Evolutionary conservation across 805 yeast species (phyloP).

Genomic region (Lipomyces yamadae): DNA sequence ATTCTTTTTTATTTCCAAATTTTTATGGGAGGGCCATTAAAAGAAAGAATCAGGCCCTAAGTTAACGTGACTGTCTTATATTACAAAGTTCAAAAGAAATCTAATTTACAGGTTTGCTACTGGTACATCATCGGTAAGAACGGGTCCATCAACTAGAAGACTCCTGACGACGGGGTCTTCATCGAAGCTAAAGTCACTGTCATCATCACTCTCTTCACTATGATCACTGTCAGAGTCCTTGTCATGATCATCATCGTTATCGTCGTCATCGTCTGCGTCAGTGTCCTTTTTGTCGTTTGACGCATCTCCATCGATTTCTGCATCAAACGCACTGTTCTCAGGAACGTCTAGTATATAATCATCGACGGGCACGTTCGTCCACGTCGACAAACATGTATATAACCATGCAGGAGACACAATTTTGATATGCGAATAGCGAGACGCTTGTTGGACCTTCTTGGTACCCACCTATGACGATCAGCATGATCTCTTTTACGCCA

Average conservation of each 20-base stretch:
- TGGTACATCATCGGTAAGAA: neutral
- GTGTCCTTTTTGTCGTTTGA: conserved; percentile 22
- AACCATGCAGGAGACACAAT: conserved; percentile 94
- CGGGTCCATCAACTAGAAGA: neutral
- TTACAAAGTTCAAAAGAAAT: neutral
- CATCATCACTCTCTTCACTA: conserved; percentile 7
- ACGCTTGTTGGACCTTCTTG: conserved; percentile 80
- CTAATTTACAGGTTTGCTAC: neutral
- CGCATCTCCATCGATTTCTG: conserved; percentile 28
- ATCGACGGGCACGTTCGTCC: conserved; percentile 71
- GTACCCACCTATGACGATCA: conserved; percentile 66
- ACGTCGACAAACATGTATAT: conserved; percentile 77
- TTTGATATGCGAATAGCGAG: conserved; percentile 63
- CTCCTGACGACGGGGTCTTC: neutral
- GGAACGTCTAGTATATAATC: conserved; percentile 48
- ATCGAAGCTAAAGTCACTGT: neutral
- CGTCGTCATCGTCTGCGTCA: conserved; percentile 5
- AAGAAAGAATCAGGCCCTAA: neutral
- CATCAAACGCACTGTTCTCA: conserved; percentile 29
- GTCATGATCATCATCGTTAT: conserved; percentile 1
- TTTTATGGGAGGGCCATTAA: no score
- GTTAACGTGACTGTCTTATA: neutral
- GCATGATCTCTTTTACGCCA: neutral
- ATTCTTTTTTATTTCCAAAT: no score
- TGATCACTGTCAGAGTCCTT: conserved; percentile 4